phyloP scores from a whole-genome alignment of 1,139 yeast species.

The Arxiozyma bovina region DNA sequence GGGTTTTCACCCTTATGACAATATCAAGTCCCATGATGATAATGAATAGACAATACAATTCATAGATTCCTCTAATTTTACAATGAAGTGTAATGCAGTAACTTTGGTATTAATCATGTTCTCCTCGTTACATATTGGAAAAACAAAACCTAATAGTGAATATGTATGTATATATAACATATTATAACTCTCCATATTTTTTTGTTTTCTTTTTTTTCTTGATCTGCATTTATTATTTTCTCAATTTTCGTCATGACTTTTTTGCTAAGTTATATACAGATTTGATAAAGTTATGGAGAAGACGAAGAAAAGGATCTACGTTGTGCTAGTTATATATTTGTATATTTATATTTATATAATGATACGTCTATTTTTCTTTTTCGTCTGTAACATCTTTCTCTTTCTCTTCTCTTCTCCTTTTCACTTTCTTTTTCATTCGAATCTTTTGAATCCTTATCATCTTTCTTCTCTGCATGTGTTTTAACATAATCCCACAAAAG shows the following conservation, averaged over 20 bases:
- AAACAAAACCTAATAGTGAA: too few relatives aligned
- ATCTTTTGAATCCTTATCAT: not conserved
- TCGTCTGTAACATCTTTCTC: not conserved
- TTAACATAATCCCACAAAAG: slow-evolving; percentile 93
- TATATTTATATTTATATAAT: not conserved
- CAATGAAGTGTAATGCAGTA: too few relatives aligned
- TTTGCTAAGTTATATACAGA: too few relatives aligned
- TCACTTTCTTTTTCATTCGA: not conserved
- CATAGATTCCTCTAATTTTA: not conserved
- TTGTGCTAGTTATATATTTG: too few relatives aligned
- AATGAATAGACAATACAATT: slow-evolving; percentile 29
- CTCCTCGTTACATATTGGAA: too few relatives aligned
- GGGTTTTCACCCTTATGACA: slow-evolving; percentile 77
- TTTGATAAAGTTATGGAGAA: too few relatives aligned
- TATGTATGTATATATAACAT: too few relatives aligned
- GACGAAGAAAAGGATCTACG: too few relatives aligned
- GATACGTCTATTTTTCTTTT: not conserved
- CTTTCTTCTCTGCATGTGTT: slow-evolving; percentile 36
- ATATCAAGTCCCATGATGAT: slow-evolving; percentile 40
- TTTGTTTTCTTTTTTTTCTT: too few relatives aligned
- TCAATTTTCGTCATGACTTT: too few relatives aligned
- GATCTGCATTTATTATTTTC: too few relatives aligned
- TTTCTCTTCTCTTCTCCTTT: not conserved
- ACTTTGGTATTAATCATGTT: not conserved
- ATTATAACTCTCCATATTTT: too few relatives aligned